These are phyloP conservation scores for Symbiodinium pilosum DNA, from an alignment of 73 alveolate species.

Conservation along the genomic window DNA sequence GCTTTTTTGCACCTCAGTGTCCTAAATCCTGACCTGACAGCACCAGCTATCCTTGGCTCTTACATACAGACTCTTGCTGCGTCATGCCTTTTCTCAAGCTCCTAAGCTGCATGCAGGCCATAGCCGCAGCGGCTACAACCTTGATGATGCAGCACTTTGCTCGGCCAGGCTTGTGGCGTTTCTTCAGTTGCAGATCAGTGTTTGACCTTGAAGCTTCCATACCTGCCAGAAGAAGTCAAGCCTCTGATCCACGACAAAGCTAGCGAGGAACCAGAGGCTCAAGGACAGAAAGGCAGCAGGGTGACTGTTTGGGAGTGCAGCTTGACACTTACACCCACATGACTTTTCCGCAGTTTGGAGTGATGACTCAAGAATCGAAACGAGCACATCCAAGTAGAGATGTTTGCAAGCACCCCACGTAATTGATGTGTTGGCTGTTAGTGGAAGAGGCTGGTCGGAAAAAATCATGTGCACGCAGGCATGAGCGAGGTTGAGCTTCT, in stretches of 20 bases:
- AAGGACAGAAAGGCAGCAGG: background rate
- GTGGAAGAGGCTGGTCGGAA: too few species aligned
- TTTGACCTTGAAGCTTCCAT: background rate
- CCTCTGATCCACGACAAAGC: background rate
- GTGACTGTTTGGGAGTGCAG: background rate
- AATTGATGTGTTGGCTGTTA: too few species aligned
- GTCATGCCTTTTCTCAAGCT: too few species aligned
- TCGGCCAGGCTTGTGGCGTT: background rate
- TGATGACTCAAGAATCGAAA: too few species aligned
- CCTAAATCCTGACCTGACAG: background rate
- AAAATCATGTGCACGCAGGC: background rate
- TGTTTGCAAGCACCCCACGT: too few species aligned
- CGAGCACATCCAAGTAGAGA: too few species aligned
- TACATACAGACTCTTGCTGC: too few species aligned
- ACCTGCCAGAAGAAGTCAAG: background rate
- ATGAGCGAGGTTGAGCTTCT: conserved; percentile 32
- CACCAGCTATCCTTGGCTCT: too few species aligned
- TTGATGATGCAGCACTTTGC: conserved; percentile 3
- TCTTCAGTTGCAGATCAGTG: background rate
- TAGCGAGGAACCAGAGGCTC: background rate
- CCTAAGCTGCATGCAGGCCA: background rate
- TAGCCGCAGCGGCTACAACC: background rate
- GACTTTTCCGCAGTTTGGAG: too few species aligned
- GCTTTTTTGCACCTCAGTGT: background rate
- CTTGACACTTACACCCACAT: too few species aligned